Evolutionary conservation across 1,284 basidiomycete species (phyloP).

Genomic region (Pseudozyma tsukubaensis): DNA sequence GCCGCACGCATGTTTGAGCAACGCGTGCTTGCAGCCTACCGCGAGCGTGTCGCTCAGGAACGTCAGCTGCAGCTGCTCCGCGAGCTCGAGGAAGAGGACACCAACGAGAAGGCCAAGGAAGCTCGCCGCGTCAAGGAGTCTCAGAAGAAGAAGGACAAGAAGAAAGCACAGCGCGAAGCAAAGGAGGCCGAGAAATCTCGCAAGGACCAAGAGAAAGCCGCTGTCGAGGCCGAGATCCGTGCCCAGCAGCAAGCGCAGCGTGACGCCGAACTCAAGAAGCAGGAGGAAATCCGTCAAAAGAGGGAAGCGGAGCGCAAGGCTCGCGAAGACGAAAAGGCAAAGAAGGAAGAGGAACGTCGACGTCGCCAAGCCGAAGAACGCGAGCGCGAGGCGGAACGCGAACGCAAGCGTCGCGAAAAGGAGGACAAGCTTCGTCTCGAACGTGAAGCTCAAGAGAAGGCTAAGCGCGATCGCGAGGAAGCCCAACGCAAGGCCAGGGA

Average conservation of each 20-base stretch:
- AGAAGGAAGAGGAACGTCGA: slow-evolving; percentile 73
- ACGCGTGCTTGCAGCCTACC: slow-evolving; percentile 90
- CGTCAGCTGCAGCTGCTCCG: slow-evolving; percentile 85
- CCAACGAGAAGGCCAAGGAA: slow-evolving; percentile 81
- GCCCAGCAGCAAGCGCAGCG: slow-evolving; percentile 76
- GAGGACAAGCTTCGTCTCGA: slow-evolving; percentile 76
- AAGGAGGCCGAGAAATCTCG: slow-evolving; percentile 80
- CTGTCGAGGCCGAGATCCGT: slow-evolving; percentile 73
- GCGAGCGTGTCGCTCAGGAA: slow-evolving; percentile 87
- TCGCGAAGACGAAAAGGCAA: slow-evolving; percentile 71
- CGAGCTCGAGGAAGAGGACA: slow-evolving; percentile 90
- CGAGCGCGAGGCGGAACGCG: slow-evolving; percentile 71
- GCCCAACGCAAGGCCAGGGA: slow-evolving; percentile 66
- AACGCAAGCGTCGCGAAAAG: slow-evolving; percentile 77
- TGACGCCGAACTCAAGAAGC: slow-evolving; percentile 68
- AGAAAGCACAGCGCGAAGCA: slow-evolving; percentile 87
- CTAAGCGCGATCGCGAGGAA: slow-evolving; percentile 70
- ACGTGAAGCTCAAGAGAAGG: slow-evolving; percentile 56
- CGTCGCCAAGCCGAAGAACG: slow-evolving; percentile 73
- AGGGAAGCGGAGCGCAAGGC: slow-evolving; percentile 72
- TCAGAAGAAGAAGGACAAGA: slow-evolving; percentile 99
- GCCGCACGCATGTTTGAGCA: slow-evolving; percentile 99
- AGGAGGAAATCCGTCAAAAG: slow-evolving; percentile 79
- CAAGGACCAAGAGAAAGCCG: slow-evolving; percentile 75
- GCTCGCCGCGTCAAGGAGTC: slow-evolving; percentile 94